A percentile compares a stretch with the other conserved stretches of the same genome.
These are phyloP conservation scores for Xerocomus brunneocitrinus DNA, from an alignment of 768 basidiomycete genomes.

Conservation along the genomic window DNA sequence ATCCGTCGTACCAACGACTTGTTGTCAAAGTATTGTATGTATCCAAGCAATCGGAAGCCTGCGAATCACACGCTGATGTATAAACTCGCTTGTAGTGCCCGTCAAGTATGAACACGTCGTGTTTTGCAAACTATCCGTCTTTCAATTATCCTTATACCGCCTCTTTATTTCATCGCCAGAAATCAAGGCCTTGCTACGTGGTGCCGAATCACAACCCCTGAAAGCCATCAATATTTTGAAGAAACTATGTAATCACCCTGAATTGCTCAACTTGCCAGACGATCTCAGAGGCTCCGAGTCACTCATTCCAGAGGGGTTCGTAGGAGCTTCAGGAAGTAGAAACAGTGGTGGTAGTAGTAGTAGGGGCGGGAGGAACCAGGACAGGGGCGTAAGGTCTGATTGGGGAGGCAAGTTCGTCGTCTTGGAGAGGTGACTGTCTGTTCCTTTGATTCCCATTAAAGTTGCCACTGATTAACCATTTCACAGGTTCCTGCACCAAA, in stretches of 20 bases:
- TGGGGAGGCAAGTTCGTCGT: conserved; percentile 93
- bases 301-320: conserved; percentile 78
- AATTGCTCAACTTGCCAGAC: conserved; percentile 77
- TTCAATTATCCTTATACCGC: conserved; percentile 82
- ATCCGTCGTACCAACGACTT: conserved; percentile 92
- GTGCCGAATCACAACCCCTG: conserved; percentile 86
- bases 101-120: conserved; percentile 99
- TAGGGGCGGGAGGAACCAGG: conserved; percentile 39
- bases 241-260: conserved; percentile 95
- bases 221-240: conserved; percentile 94
- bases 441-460: not conserved
- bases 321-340: conserved; percentile 38
- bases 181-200: conserved; percentile 85
- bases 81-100: conserved; percentile 58
- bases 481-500: conserved; percentile 75
- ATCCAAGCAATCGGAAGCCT: not conserved
- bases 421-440: conserved; percentile 66
- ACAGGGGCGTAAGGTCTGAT: conserved; percentile 55
- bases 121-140: conserved; percentile 80
- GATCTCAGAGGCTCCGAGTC: conserved; percentile 80
- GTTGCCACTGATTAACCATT: not conserved
- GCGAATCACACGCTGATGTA: not conserved
- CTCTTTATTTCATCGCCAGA: conserved; percentile 91
- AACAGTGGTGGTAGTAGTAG: conserved; percentile 30
- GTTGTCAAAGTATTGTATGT: conserved; percentile 89